Evolutionary conservation across 2,329 filamentous ascomycete species (phyloP), one percentile per base, ranked within the genome.

Genomic region (Botrytis deweyae): DNA sequence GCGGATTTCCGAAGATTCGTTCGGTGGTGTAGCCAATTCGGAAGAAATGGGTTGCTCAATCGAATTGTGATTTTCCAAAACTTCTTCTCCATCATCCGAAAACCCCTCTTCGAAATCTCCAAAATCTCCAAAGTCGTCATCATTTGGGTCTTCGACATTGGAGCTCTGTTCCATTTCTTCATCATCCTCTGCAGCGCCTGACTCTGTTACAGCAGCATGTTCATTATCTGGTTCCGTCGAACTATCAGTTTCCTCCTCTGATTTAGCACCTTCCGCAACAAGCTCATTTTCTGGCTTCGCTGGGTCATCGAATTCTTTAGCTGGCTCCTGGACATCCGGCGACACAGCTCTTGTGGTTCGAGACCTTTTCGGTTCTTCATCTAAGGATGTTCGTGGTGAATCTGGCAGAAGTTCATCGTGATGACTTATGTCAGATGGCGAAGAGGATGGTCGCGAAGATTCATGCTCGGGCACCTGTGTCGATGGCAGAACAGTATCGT

Each of bases 121-220:
- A 76, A 83, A 83, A 72, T 83, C 82, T 20, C 81, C 82, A 76
- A 82, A 83, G 33, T 83, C 82, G 38, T 81, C 80, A 20, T 76
- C 70, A n/a, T 78, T 76, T 20, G 71, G 55, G 29, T 63, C 69
- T 16, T 66, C 33, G 3, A 64, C 62, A 36, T 65, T 62, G 22
- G n/a, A 42, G 14, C 55, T 44, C 36, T 72, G 69, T 16, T 72
- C 33, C 40, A 33, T 7, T 44, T 44, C 59, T 64, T 25, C 61
- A 59, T 63, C 71, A 22, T 72, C 74, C 52, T 59, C 74, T 0
- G 70, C 33, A 18, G 68, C 71, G 59, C 73, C 71, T 29, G 52
- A 36, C 59, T 69, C 67, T 8, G 10, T 42, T 33, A 42, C 18
- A n/a, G 25, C 18, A 20, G 40, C 29, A 63, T n/a, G 55, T 36